Conservation (phyloP, 148 eudicot species). For the Rheum nobile region DNA sequence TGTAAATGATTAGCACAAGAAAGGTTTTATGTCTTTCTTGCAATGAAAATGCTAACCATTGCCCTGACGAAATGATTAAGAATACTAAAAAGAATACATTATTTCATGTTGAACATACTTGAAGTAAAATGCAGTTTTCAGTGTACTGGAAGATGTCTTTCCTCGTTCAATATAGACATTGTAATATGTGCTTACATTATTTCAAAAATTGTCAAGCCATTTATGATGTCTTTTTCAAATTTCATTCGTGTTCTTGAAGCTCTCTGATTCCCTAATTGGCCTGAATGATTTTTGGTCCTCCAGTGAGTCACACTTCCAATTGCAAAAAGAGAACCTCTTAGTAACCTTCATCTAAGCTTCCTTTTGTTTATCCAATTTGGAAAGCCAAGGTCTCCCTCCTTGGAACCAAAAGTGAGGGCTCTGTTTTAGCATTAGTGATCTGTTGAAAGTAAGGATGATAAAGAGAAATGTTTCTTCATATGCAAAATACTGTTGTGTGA, state of each 20-base stretch:
- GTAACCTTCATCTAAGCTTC: background rate
- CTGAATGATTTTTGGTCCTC: background rate
- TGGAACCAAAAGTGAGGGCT: background rate
- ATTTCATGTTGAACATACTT: background rate
- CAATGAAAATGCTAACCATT: background rate
- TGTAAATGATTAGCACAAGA: background rate
- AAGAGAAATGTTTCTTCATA: background rate
- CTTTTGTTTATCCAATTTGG: background rate
- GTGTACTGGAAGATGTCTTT: background rate
- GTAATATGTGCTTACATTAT: background rate
- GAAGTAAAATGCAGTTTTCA: background rate
- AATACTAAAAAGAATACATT: background rate
- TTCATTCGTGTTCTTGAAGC: background rate
- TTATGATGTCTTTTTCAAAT: background rate
- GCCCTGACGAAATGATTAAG: background rate
- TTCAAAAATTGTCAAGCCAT: background rate
- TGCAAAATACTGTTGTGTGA: background rate
- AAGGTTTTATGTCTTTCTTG: background rate
- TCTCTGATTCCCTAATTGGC: background rate
- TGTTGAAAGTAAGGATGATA: background rate
- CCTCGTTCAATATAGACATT: background rate
- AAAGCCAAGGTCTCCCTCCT: background rate
- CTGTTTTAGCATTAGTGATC: background rate
- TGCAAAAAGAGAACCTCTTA: background rate
- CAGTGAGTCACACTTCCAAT: background rate